These are phyloP conservation scores for Trypanosomatidae sp. DNA, from an alignment of 208 protist genomes.

Conservation along the genomic window DNA sequence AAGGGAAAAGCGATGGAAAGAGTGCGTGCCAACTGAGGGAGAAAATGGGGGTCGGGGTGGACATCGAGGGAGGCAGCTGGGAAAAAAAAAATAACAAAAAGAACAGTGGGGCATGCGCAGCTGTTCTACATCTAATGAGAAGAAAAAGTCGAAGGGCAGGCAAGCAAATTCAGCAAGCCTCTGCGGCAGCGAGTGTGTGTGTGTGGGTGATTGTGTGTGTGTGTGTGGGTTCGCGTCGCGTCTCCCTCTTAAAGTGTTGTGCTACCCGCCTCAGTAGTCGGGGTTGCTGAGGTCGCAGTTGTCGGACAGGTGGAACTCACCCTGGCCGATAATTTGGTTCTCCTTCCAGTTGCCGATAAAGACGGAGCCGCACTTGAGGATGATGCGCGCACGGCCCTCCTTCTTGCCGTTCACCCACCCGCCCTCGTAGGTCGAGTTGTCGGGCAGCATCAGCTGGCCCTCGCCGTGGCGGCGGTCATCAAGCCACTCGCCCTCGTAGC, in stretches of 20 bases:
- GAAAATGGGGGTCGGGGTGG: no score
- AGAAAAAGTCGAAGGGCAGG: background rate
- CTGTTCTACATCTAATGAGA: background rate
- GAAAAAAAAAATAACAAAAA: background rate
- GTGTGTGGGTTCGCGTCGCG: no score
- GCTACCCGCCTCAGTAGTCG: constrained; percentile 82
- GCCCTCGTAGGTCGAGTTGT: constrained; percentile 90
- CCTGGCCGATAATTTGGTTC: constrained; percentile 83
- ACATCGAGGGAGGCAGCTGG: background rate
- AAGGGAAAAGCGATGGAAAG: no score
- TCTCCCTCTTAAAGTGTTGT: no score
- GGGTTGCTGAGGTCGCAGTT: constrained; percentile 91
- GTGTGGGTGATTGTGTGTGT: no score
- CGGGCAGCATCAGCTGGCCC: constrained; percentile 74
- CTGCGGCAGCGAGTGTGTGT: background rate
- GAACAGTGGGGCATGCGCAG: background rate
- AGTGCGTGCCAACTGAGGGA: no score
- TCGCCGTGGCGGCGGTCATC: constrained; percentile 83
- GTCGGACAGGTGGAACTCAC: constrained; percentile 84
- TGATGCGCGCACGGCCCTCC: constrained; percentile 88
- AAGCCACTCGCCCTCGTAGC: constrained; percentile 89
- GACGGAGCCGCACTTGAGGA: constrained; percentile 88
- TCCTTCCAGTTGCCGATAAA: constrained; percentile 91
- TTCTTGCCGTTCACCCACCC: constrained; percentile 86
- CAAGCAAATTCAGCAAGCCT: background rate